phyloP scores from a whole-genome alignment of 495 filamentous ascomycete species.

The Tetracladium marchalianum region DNA sequence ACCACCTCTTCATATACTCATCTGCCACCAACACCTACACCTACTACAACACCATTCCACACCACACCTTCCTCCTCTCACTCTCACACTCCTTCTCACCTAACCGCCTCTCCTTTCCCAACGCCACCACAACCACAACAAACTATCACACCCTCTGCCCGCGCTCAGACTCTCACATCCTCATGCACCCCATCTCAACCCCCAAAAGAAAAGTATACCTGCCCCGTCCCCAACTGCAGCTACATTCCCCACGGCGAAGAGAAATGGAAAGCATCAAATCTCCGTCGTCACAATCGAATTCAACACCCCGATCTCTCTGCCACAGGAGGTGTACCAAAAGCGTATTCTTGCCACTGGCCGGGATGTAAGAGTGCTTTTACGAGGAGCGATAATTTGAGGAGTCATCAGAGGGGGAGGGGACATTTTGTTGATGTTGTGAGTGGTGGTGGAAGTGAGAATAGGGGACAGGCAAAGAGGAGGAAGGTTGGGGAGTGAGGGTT shows the following conservation, averaged over 20 bases:
- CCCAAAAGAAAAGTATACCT: conserved; percentile 2
- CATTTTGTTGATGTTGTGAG: not conserved
- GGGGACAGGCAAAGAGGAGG: not conserved
- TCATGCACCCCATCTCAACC: not conserved
- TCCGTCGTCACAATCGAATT: conserved; percentile 16
- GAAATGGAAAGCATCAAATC: conserved; percentile 18
- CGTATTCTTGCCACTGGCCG: conserved; percentile 5
- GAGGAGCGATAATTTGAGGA: conserved; percentile 18
- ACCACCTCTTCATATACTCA: no score
- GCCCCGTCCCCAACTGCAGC: conserved; percentile 5
- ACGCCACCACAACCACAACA: no score
- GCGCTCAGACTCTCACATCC: not conserved
- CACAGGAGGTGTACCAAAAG: not conserved
- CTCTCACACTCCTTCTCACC: no score
- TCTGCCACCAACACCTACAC: no score
- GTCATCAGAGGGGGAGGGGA: conserved; percentile 15
- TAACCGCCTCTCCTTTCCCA: no score
- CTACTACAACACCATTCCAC: no score
- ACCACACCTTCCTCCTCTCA: no score
- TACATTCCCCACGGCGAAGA: conserved; percentile 15
- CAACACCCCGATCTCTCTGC: conserved; percentile 7
- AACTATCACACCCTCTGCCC: not conserved
- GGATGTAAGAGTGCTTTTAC: conserved; percentile 13
- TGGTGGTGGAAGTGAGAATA: not conserved
- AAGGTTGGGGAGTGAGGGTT: not conserved